Percentiles rank a stretch among this genome's conserved stretches.
phyloP scores from a whole-genome alignment of 305 asterid species.

The Fraxinus greggii region DNA sequence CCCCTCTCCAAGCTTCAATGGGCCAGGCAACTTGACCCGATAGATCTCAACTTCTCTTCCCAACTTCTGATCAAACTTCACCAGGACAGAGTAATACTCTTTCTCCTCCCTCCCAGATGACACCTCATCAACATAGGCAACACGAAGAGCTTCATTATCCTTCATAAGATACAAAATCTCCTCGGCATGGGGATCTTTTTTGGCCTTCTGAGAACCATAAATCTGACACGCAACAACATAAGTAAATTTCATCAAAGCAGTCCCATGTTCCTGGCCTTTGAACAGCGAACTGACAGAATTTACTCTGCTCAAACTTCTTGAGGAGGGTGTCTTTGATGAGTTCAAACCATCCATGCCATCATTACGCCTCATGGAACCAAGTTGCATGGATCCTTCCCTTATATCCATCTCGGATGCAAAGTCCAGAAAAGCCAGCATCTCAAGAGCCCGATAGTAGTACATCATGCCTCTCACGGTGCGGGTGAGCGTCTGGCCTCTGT shows the following conservation, averaged over 20 bases:
- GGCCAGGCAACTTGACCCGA: constrained; percentile 65
- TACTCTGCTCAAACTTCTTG: constrained; percentile 49
- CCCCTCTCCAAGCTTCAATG: constrained; percentile 66
- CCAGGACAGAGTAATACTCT: constrained; percentile 57
- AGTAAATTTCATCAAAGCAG: constrained; percentile 65
- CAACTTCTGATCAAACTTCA: constrained; percentile 49
- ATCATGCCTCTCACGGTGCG: constrained; percentile 96
- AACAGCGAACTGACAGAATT: constrained; percentile 43
- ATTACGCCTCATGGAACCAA: constrained; percentile 51
- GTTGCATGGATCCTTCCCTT: constrained; percentile 68
- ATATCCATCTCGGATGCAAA: constrained; percentile 90
- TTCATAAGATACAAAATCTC: constrained; percentile 55
- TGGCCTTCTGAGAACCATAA: constrained; percentile 61
- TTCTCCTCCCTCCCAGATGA: constrained; percentile 48
- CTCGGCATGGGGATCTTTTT: constrained; percentile 60
- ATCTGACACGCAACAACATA: constrained; percentile 67
- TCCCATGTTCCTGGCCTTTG: constrained; percentile 65
- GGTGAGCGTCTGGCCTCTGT: constrained; percentile 92
- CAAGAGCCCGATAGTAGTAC: constrained; percentile 91
- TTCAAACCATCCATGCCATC: constrained; percentile 27
- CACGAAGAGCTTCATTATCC: constrained; percentile 63
- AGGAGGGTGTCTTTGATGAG: constrained; percentile 35
- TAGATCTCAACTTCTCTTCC: constrained; percentile 61
- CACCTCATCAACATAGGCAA: constrained; percentile 69
- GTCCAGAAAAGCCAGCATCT: constrained; percentile 87